These are phyloP conservation scores for Pyrenochaeta sp. DNA, from an alignment of 2,329 filamentous ascomycete species.

Conservation along the genomic window DNA sequence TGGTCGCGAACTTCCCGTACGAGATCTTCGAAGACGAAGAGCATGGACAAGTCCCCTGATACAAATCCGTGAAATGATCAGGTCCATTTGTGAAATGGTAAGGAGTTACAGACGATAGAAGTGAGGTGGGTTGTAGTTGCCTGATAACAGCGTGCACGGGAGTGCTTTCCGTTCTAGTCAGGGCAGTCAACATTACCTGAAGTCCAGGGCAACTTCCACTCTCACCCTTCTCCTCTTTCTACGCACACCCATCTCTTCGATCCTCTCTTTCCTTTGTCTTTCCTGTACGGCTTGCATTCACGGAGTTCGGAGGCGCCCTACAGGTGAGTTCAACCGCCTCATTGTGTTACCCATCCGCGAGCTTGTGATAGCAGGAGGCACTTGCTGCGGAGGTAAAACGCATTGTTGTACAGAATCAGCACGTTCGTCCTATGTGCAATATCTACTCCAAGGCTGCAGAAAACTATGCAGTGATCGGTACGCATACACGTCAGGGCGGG, in stretches of 20 bases:
- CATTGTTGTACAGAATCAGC: not conserved
- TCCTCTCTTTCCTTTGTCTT: not conserved
- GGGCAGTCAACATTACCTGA: not conserved
- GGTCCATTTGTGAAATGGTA: too few relatives aligned
- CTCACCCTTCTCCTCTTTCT: not conserved
- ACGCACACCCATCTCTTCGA: not conserved
- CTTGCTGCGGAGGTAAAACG: not conserved
- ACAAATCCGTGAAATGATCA: too few relatives aligned
- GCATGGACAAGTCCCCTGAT: too few relatives aligned
- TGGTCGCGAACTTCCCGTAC: too few relatives aligned
- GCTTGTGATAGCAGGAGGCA: not conserved
- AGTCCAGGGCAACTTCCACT: not conserved
- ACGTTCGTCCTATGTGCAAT: not conserved
- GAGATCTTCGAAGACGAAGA: not conserved
- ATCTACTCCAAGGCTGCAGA: not conserved
- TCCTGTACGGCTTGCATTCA: not conserved
- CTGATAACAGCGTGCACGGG: not conserved
- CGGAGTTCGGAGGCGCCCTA: not conserved
- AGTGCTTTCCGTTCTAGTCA: not conserved
- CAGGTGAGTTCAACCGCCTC: not conserved
- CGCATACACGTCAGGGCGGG: too few relatives aligned
- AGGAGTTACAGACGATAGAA: not conserved
- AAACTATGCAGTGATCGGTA: not conserved
- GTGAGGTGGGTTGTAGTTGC: not conserved
- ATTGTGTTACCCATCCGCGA: not conserved